Evolutionary conservation across 805 yeast species (phyloP).

Genomic region (Cyberlindnera petersonii): DNA sequence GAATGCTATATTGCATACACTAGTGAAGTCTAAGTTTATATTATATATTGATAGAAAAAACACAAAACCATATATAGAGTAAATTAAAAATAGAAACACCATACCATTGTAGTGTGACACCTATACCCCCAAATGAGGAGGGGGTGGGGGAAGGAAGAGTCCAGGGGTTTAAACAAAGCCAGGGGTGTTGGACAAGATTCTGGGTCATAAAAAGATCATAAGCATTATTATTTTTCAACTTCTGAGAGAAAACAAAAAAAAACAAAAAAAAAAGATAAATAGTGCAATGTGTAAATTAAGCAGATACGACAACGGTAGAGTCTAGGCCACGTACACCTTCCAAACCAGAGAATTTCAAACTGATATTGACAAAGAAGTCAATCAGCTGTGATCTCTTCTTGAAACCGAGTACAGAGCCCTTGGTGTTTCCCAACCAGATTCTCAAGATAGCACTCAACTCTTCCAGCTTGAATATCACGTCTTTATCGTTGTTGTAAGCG

Average conservation of each 20-base stretch:
- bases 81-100: no score
- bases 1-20: no score
- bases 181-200: no score
- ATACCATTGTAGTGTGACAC: no score
- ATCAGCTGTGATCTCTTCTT: constrained; percentile 31
- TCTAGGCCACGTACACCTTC: constrained; percentile 10
- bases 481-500: constrained; percentile 15
- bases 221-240: no score
- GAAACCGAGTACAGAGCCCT: constrained; percentile 27
- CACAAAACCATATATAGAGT: no score
- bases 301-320: constrained; percentile 3
- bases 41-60: no score
- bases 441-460: constrained; percentile 30
- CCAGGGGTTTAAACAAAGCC: no score
- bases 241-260: neutral
- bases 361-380: constrained; percentile 29
- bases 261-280: neutral
- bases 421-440: constrained; percentile 33
- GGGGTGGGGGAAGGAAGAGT: no score
- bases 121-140: no score
- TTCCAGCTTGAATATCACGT: constrained; percentile 27
- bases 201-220: constrained; percentile 7
- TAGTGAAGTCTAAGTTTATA: no score
- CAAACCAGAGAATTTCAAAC: constrained; percentile 25
- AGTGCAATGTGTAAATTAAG: neutral